Evolutionary conservation across 2,329 filamentous ascomycete genomes (phyloP), one percentile per base, ranked within the genome.

Genomic region (Claviceps spartinae): DNA sequence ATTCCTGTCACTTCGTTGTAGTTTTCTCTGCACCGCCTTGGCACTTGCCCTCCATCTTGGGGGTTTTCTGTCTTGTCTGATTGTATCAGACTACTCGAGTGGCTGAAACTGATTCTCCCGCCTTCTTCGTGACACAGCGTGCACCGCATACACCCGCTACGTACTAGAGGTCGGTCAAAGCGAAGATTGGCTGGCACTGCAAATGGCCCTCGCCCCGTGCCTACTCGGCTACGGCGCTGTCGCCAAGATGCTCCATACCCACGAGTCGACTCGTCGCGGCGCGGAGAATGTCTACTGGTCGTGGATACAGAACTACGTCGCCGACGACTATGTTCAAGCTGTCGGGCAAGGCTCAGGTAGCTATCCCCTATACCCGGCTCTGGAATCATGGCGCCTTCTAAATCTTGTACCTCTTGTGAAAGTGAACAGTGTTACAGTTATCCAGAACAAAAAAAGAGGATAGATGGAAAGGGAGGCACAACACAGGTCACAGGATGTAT

Each of bases 231-330:
- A 97, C 65, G 84, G 84, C 9, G 79, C 80, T 52, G 86, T 94
- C 54, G 91, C 87, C 5, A 75, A 76, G 60, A 78, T 87, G 60
- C 73, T 95, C 3, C 75, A 82, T 59, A 72, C 72, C 14, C 82
- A 86, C 55, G 69, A 76, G 48, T 72, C 71, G n/a, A 85, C 81
- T 38, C 72, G 72, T 55, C 74, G 75, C 41, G 73, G 26, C 11
- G 51, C 84, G 13, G 79, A 73, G 0, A 94, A 91, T 64, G 74
- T 70, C 18, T 97, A 95, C 70, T 93, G 86, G 84, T 78, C 82
- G 46, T 97, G 91, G 91, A 88, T 97, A 58, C 75, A 90, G 63
- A 94, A 88, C 62, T 97, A 96, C 63, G 79, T 86, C 16, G 85
- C 83, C 2, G 82, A 87, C 1, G 86, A 93, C 63, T 96, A 95